Conservation (phyloP, 2,329 filamentous ascomycete genomes). For the Beauveria sp. region DNA sequence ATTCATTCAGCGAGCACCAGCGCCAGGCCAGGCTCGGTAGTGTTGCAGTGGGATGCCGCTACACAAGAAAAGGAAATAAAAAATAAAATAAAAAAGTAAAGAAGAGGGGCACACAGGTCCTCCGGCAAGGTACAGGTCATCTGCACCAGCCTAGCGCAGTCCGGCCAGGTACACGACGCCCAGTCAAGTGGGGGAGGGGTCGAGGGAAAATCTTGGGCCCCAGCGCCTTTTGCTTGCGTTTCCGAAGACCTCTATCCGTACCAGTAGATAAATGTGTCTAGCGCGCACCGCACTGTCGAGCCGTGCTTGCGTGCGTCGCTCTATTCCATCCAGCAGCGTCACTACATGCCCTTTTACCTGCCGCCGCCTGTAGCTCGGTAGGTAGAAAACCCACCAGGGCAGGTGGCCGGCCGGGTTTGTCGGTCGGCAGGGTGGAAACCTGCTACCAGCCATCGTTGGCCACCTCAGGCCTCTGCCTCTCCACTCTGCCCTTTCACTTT, state of each 20-base stretch:
- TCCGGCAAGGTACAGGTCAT: slow-evolving; percentile 29
- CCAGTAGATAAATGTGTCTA: no score
- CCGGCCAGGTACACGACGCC: slow-evolving; percentile 27
- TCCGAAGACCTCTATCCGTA: no score
- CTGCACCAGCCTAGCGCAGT: slow-evolving; percentile 25
- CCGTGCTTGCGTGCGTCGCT: neutral
- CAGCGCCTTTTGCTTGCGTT: neutral
- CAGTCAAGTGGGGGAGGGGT: slow-evolving; percentile 6
- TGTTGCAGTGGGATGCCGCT: no score
- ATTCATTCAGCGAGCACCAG: no score
- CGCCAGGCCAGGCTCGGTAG: no score
- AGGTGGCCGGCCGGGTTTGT: neutral
- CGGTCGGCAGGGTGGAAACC: neutral
- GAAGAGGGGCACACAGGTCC: slow-evolving; percentile 1
- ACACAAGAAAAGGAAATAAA: neutral
- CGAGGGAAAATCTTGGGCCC: slow-evolving; percentile 2
- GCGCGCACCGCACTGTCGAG: neutral
- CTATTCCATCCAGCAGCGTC: neutral
- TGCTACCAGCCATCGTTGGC: neutral
- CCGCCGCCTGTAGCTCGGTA: neutral
- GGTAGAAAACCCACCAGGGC: neutral
- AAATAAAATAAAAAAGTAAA: neutral
- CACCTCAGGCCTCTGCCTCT: neutral
- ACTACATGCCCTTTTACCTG: neutral
- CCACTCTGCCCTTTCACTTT: slow-evolving; percentile 27